Evolutionary conservation across 768 basidiomycete genomes (phyloP).

Genomic region (Leccinum aurantiacum): DNA sequence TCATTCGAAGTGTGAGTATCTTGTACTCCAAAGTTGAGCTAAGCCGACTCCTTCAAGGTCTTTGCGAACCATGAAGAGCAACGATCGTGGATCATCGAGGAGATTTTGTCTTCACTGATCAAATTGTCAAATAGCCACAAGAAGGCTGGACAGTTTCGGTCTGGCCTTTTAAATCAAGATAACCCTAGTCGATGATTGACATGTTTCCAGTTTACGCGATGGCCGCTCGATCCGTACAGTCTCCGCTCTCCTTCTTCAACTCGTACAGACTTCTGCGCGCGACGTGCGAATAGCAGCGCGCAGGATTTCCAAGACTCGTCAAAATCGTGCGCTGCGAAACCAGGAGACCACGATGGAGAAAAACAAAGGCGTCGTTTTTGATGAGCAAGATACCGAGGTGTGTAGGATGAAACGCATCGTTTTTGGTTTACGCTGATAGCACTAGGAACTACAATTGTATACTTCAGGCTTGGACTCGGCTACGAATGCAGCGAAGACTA

Average conservation of each 20-base stretch:
- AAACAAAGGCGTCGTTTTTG: conserved; percentile 53
- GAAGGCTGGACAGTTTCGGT: conserved; percentile 89
- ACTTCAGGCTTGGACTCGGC: conserved; percentile 75
- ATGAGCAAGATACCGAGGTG: conserved; percentile 70
- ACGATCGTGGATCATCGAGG: conserved; percentile 96
- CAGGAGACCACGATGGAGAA: conserved; percentile 59
- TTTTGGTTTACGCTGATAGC: conserved; percentile 4
- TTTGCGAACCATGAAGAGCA: conserved; percentile 92
- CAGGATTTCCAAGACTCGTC: conserved; percentile 59
- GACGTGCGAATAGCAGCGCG: conserved; percentile 75
- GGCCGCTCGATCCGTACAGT: conserved; percentile 91
- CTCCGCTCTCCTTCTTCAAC: conserved; percentile 88
- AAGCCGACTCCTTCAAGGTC: conserved; percentile 50
- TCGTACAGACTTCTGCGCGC: conserved; percentile 94
- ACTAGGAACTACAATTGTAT: conserved; percentile 72
- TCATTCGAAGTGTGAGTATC: conserved; percentile 77
- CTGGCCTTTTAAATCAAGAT: conserved; percentile 19
- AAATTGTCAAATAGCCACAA: conserved; percentile 89
- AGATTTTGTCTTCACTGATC: conserved; percentile 86
- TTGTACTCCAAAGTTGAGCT: neutral
- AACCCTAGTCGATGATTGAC: neutral
- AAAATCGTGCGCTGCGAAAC: conserved; percentile 59
- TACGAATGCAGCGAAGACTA: conserved; percentile 80
- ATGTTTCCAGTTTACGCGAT: conserved; percentile 69
- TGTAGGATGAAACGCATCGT: neutral